Evolutionary conservation across 768 basidiomycete species (phyloP).

Genomic region (Tulasnella sp.): DNA sequence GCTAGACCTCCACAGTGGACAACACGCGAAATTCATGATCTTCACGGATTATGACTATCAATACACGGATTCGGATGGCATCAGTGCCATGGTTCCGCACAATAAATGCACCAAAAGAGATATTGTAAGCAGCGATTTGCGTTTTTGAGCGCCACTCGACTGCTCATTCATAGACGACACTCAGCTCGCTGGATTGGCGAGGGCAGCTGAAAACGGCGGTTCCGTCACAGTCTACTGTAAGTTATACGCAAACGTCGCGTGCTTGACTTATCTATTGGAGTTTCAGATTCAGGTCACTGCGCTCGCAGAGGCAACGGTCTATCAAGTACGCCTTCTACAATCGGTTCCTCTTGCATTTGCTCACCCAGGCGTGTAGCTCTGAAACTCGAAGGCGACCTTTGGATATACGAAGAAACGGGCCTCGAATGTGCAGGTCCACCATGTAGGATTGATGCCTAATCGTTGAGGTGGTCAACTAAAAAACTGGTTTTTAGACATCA

Average conservation of each 20-base stretch:
- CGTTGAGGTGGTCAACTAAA: not conserved
- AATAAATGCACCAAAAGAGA: not conserved
- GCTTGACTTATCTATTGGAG: not conserved
- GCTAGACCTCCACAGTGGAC: not conserved
- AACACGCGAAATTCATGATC: not conserved
- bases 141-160: no score
- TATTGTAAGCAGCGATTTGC: not conserved
- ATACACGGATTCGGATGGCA: not conserved
- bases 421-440: not conserved
- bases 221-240: not conserved
- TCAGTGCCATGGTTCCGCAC: not conserved
- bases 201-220: not conserved
- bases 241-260: not conserved
- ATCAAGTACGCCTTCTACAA: not conserved
- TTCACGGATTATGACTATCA: not conserved
- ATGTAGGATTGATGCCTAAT: not conserved
- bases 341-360: not conserved
- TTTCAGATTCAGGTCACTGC: not conserved
- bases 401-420: not conserved
- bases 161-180: not conserved
- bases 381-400: not conserved
- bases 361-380: not conserved
- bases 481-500: not conserved
- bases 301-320: not conserved
- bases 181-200: not conserved